Conservation (phyloP, 495 filamentous ascomycete species). For the Penicillium lividum region DNA sequence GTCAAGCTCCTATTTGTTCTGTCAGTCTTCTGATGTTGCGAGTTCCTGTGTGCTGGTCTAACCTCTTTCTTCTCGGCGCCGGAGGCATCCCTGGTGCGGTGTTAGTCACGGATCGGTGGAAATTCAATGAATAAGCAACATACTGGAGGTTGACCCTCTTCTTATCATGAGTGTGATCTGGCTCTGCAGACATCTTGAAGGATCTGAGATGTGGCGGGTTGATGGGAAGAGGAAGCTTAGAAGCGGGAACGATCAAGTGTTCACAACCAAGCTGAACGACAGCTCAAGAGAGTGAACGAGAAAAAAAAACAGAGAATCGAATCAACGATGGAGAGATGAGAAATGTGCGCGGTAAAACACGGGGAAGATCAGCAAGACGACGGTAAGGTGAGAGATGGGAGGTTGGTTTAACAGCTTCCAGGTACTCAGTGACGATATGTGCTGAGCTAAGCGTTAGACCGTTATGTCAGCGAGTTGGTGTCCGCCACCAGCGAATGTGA, state of each 20-base stretch:
- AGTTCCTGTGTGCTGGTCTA: conserved; percentile 30
- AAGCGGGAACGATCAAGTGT: conserved; percentile 19
- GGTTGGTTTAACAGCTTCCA: conserved; percentile 33
- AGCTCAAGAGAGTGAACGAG: conserved; percentile 11
- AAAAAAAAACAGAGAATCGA: conserved; percentile 14
- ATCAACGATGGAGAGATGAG: conserved; percentile 9
- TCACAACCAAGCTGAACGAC: conserved; percentile 15
- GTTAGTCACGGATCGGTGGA: background rate
- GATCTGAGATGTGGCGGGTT: conserved; percentile 28
- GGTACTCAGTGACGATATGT: conserved; percentile 47
- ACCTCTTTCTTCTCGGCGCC: conserved; percentile 86
- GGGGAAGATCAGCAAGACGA: conserved; percentile 7
- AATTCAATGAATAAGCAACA: conserved; percentile 28
- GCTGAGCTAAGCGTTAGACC: conserved; percentile 40
- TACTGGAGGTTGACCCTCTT: conserved; percentile 92
- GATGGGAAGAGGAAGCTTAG: conserved; percentile 27
- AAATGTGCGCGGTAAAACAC: conserved; percentile 21
- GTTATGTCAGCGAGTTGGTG: conserved; percentile 25
- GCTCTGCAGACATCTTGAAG: conserved; percentile 51
- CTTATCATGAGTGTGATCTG: conserved; percentile 72
- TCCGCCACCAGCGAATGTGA: conserved; percentile 42
- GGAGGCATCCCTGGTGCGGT: conserved; percentile 73
- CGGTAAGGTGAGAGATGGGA: conserved; percentile 17
- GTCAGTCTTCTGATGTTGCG: conserved; percentile 29
- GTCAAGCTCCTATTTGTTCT: conserved; percentile 69